Evolutionary conservation across 495 filamentous ascomycete species (phyloP), one percentile per base, ranked within the genome.

Genomic region (Daldinia childiae): DNA sequence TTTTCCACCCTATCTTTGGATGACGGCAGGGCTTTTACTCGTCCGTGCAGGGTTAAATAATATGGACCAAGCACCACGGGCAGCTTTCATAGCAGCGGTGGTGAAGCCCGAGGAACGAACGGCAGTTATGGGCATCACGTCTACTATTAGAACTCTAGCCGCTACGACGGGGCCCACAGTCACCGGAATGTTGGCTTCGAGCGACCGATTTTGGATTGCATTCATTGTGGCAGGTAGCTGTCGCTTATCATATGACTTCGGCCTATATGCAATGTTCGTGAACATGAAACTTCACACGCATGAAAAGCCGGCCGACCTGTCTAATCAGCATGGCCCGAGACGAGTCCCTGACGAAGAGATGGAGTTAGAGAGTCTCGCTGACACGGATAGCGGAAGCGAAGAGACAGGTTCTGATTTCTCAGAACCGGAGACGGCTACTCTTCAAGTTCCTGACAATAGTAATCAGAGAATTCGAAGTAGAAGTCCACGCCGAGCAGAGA

Each of bases 51-150:
- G 87, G 41, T 83, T 89, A 9, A 88, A 90, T 72, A 90, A 84
- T 70, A 95, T 95, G 92, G 93, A 97, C 72, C 88, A 91, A 65
- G 92, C 91, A 0, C 93, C 93, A 0, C 87, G 92, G 3, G 87
- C 90, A 0, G 92, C 93, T 0, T 95, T 96, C 78, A 83, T 95
- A 9, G 89, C 92, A 0, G 88, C 89, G 0, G 88, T 90, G 0
- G 84, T 95, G 14, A 86, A 89, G 38, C 86, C 90, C 0, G 85
- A 87, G 63, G 92, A 95, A 78, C 86, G 93, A 15, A 97, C 93
- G 2, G 91, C 91, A 1, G 88, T 93, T 21, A 90, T 93, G 89
- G 90, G 90, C 0, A 79, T 89, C 0, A 85, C 92, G 19, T 89
- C 91, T 68, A 88, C 92, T 2, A 84, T 90, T 43, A 89, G 91